These are phyloP conservation scores for Termitomyces heimii DNA, from an alignment of 768 basidiomycete genomes.

Conservation along the genomic window DNA sequence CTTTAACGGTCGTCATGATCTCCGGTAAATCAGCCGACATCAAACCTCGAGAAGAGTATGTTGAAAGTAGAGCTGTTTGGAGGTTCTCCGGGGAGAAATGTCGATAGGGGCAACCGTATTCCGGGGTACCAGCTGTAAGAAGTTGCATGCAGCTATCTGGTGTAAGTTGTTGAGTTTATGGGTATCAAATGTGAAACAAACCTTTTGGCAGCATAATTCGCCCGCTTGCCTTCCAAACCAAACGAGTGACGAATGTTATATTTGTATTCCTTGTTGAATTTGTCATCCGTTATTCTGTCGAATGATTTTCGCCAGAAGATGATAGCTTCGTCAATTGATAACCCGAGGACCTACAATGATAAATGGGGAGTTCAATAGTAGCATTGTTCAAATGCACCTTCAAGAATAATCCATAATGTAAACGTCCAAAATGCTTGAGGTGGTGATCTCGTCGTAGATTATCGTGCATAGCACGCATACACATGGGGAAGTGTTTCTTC, in stretches of 20 bases:
- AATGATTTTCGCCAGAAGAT: constrained; percentile 92
- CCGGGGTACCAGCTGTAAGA: constrained; percentile 50
- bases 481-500: constrained; percentile 86
- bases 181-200: constrained; percentile 18
- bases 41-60: constrained; percentile 61
- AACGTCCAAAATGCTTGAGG: constrained; percentile 86
- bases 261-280: constrained; percentile 96
- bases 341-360: constrained; percentile 67
- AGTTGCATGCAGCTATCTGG: constrained; percentile 80
- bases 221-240: constrained; percentile 90
- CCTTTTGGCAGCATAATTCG: constrained; percentile 94
- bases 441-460: constrained; percentile 72
- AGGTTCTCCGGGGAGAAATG: constrained; percentile 85
- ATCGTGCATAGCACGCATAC: constrained; percentile 90
- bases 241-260: constrained; percentile 97
- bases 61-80: constrained; percentile 63
- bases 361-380: background rate
- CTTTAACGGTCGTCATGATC: constrained; percentile 73
- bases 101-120: constrained; percentile 90
- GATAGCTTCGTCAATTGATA: constrained; percentile 92
- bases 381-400: constrained; percentile 50
- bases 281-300: constrained; percentile 76
- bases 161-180: background rate
- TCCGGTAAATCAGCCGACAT: constrained; percentile 71
- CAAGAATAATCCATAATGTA: constrained; percentile 91